Conservation (phyloP, 106 monocot species). For the Dioscorea zingiberensis region DNA sequence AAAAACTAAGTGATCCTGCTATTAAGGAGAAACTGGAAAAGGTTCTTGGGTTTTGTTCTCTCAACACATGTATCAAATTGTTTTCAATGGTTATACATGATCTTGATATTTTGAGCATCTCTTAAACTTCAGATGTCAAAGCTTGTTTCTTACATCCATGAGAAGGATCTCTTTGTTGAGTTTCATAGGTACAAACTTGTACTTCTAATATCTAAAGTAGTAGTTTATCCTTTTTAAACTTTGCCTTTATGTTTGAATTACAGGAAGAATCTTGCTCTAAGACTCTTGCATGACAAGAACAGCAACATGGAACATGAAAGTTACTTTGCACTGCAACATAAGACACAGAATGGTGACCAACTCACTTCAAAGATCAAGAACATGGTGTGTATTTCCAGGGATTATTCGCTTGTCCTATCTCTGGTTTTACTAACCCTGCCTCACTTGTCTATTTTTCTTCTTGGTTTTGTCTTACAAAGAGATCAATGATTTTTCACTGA, state of each 20-base stretch:
- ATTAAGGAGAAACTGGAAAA: constrained; percentile 10
- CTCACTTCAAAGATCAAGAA: too few relatives aligned
- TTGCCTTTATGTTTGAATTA: background rate
- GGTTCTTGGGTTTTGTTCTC: background rate
- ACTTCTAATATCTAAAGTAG: background rate
- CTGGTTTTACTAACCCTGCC: background rate
- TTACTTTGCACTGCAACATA: too few relatives aligned
- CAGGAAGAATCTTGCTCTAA: too few relatives aligned
- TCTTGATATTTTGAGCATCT: background rate
- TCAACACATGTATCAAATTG: background rate
- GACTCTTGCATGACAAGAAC: too few relatives aligned
- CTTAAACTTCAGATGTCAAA: background rate
- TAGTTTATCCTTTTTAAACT: background rate
- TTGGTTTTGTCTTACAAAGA: background rate
- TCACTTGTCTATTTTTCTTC: background rate
- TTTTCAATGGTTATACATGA: background rate
- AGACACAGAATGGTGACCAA: too few relatives aligned
- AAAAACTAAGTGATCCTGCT: constrained; percentile 7
- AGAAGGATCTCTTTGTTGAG: too few relatives aligned
- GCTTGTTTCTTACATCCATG: too few relatives aligned
- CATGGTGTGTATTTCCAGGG: too few relatives aligned
- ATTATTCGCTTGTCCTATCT: too few relatives aligned
- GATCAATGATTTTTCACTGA: too few relatives aligned
- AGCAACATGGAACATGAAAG: too few relatives aligned
- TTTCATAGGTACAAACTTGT: background rate